phyloP scores from a whole-genome alignment of 139 green algal species.

The Chara braunii region DNA sequence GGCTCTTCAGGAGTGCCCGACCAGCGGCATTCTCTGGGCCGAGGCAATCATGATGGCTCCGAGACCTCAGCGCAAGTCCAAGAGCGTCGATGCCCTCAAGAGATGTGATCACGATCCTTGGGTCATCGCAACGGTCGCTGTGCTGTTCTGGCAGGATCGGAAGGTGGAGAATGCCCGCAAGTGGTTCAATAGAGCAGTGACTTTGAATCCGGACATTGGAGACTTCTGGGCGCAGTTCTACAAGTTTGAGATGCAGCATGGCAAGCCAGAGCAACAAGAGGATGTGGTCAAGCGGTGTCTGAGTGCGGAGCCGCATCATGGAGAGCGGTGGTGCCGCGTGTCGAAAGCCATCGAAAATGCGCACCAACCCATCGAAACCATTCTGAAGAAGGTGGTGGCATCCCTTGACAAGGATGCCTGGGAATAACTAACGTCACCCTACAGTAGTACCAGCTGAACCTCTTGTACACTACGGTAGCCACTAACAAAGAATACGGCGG shows the following conservation, averaged over 20 bases:
- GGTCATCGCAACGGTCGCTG: constrained; percentile 70
- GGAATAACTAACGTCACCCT: too few species aligned
- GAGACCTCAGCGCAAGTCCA: constrained; percentile 65
- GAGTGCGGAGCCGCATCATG: constrained; percentile 71
- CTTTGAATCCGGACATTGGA: constrained; percentile 74
- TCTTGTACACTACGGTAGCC: too few species aligned
- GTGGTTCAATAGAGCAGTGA: constrained; percentile 80
- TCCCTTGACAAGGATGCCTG: constrained; percentile 49
- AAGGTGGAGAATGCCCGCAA: constrained; percentile 85
- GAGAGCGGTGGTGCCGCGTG: constrained; percentile 79
- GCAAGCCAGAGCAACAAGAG: constrained; percentile 16
- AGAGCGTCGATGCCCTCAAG: constrained; percentile 86
- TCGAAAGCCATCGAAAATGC: constrained; percentile 70
- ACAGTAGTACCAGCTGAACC: too few species aligned
- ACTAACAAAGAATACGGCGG: too few species aligned
- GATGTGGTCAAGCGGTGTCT: constrained; percentile 29
- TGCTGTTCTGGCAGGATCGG: constrained; percentile 84
- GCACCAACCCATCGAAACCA: constrained; percentile 52
- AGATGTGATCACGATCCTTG: constrained; percentile 78
- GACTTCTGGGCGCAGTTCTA: constrained; percentile 86
- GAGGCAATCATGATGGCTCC: constrained; percentile 79
- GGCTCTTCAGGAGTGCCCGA: constrained; percentile 83
- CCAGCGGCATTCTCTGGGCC: constrained; percentile 73
- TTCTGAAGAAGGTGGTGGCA: constrained; percentile 68
- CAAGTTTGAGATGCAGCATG: constrained; percentile 57